Evolutionary conservation across 1,284 basidiomycete species (phyloP), one percentile per base, ranked within the genome.

Genomic region (Psilocybe mexicana): DNA sequence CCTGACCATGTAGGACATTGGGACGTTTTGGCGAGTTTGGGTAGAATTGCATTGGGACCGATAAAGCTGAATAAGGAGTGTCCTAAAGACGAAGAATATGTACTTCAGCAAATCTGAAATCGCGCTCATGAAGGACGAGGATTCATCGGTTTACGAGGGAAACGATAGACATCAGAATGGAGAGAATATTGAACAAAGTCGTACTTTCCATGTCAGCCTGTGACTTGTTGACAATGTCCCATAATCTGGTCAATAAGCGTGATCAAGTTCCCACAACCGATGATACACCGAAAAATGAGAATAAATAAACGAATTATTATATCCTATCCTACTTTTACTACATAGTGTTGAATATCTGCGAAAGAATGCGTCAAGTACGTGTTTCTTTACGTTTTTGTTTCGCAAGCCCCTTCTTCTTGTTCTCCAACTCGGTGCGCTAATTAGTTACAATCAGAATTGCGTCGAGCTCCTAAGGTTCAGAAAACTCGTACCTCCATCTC

Each of bases 401-500:
- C 66, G 84, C 76, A 49, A 92, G 79, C 30, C 75, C 73, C 61
- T 76, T 74, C 65, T 82, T 84, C 72, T 85, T 87, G 55, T 77
- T 75, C 73, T 87, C 83, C 67, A 93, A 74, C 54, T 77, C 81
- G 56, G 81, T 76, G 68, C 86, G 86, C 87, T 85, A 61, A 35
- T 62, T 30, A 54, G 12, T 44, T 8, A 57, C 44, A 23, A 47
- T 43, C 30, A 33, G 43, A 38, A 53, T 43, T 26, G 43, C 5
- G 23, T 11, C 28, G 24, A 44, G 4, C 30, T 33, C 30, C 8
- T 33, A 33, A 10, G 6, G 51, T 6, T 38, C 57, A 43, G 26
- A 43, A n/a, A 47, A 55, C 30, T 76, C 87, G 68, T 70, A 95
- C 94, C 88, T 97, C 94, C 36, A 84, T 80, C 26, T 82, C 79